A percentile compares a stretch with the other conserved stretches of the same genome.
phyloP scores from a whole-genome alignment of 2,329 filamentous ascomycete species.

The Beauveria australis region DNA sequence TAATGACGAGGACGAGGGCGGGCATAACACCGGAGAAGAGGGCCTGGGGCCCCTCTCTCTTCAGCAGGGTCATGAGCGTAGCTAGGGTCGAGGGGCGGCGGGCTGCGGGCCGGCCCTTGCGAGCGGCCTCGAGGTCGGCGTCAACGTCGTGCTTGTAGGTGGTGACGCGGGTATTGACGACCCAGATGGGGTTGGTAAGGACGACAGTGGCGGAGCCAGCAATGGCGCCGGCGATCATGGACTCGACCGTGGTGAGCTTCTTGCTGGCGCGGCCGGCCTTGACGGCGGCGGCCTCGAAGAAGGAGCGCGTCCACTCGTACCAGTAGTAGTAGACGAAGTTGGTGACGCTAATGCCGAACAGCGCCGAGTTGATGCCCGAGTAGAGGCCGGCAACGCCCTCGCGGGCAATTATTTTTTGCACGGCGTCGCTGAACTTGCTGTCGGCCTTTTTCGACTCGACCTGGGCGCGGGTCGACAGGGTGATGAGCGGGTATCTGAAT shows the following conservation, averaged over 20 bases:
- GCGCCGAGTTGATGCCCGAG: conserved; percentile 82
- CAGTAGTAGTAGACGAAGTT: conserved; percentile 99
- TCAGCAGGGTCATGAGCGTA: conserved; percentile 72
- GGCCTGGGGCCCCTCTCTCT: conserved; percentile 73
- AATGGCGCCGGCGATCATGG: conserved; percentile 90
- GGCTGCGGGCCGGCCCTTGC: conserved; percentile 24
- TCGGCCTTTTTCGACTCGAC: conserved; percentile 93
- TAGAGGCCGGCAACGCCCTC: conserved; percentile 88
- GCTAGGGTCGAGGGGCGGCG: conserved; percentile 62
- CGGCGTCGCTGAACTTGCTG: conserved; percentile 73
- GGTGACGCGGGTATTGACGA: conserved; percentile 97
- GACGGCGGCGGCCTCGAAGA: conserved; percentile 72
- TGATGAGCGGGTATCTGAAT: conserved; percentile 84
- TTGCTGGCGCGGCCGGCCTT: conserved; percentile 64
- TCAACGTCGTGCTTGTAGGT: conserved; percentile 60
- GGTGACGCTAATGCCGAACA: conserved; percentile 96
- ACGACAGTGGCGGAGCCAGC: conserved; percentile 91
- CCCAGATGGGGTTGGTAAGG: conserved; percentile 98
- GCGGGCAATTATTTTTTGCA: conserved; percentile 78
- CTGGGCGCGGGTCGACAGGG: conserved; percentile 92
- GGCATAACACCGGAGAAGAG: conserved; percentile 91
- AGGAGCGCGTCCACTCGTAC: conserved; percentile 93
- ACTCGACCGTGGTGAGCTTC: conserved; percentile 85
- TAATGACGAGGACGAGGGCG: conserved; percentile 89
- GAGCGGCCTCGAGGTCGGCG: conserved; percentile 31